These are phyloP conservation scores for Crataegus laevigata DNA, from an alignment of 306 rosid species.

Conservation along the genomic window DNA sequence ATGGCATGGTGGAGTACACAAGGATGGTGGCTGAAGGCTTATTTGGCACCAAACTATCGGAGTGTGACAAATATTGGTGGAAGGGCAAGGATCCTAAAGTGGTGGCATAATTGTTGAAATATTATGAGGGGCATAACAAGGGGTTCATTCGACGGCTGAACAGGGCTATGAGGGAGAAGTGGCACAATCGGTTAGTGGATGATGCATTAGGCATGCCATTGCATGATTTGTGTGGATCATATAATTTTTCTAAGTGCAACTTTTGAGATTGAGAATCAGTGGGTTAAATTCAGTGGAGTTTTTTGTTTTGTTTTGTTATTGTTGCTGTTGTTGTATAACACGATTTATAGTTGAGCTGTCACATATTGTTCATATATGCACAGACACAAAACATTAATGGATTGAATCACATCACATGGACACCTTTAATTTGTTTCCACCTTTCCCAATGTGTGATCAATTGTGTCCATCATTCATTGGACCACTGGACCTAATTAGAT, in stretches of 20 bases:
- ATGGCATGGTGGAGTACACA: slow-evolving; percentile 56
- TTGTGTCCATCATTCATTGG: not conserved
- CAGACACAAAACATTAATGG: not conserved
- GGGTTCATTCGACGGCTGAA: slow-evolving; percentile 77
- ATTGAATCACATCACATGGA: not conserved
- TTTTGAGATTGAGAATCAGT: not conserved
- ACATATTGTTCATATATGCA: not conserved
- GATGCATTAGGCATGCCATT: slow-evolving; percentile 34
- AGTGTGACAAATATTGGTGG: slow-evolving; percentile 33
- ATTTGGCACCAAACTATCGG: slow-evolving; percentile 5
- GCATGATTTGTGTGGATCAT: slow-evolving; percentile 21
- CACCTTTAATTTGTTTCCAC: not conserved
- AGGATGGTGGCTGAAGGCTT: slow-evolving; percentile 21
- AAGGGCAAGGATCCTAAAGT: slow-evolving; percentile 32
- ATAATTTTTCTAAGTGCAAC: slow-evolving; percentile 7
- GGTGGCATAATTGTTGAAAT: slow-evolving; percentile 31
- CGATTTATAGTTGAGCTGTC: not conserved
- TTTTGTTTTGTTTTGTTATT: not conserved
- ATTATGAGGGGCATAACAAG: slow-evolving; percentile 22
- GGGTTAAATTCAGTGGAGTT: not conserved
- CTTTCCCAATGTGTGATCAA: not conserved
- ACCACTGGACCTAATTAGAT: not conserved
- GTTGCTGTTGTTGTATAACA: not conserved
- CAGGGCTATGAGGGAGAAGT: slow-evolving; percentile 40
- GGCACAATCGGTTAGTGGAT: slow-evolving; percentile 42